Conservation (phyloP, 2,329 filamentous ascomycete genomes). For the Elsinoe arachidis region DNA sequence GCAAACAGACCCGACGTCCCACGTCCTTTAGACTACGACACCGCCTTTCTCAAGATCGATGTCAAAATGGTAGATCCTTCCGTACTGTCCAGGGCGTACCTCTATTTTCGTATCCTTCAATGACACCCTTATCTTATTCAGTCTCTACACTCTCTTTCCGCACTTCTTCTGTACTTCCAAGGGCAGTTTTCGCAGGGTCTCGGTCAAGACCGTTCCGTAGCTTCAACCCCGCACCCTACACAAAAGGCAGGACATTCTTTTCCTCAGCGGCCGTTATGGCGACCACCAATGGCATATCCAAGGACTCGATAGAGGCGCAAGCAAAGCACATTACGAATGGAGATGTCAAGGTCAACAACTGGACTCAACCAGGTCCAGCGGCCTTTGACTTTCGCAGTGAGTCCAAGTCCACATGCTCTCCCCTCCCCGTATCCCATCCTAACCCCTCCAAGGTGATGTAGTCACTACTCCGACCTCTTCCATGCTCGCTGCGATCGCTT, state of each 20-base stretch:
- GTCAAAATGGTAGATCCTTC: slow-evolving; percentile 5
- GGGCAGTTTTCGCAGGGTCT: not conserved
- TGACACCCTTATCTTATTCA: not conserved
- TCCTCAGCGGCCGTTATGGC: slow-evolving; percentile 4
- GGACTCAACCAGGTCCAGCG: slow-evolving; percentile 40
- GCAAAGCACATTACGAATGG: slow-evolving; percentile 22
- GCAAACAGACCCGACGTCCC: too few relatives aligned
- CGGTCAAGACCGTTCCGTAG: not conserved
- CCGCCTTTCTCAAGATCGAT: not conserved
- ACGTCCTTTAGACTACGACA: not conserved
- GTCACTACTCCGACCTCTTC: slow-evolving; percentile 67
- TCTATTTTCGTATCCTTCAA: not conserved
- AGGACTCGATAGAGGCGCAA: slow-evolving; percentile 18
- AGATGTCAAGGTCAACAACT: slow-evolving; percentile 26
- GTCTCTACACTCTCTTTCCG: not conserved
- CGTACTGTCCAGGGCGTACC: not conserved
- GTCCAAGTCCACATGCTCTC: slow-evolving; percentile 12
- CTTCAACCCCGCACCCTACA: not conserved
- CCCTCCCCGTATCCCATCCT: not conserved
- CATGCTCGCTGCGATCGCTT: slow-evolving; percentile 73
- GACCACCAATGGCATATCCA: slow-evolving; percentile 12
- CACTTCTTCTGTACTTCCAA: not conserved
- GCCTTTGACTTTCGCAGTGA: slow-evolving; percentile 49
- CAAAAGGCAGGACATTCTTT: not conserved
- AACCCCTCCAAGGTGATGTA: slow-evolving; percentile 40